Evolutionary conservation across 1,284 basidiomycete species (phyloP).

Genomic region (Melampsora americana): DNA sequence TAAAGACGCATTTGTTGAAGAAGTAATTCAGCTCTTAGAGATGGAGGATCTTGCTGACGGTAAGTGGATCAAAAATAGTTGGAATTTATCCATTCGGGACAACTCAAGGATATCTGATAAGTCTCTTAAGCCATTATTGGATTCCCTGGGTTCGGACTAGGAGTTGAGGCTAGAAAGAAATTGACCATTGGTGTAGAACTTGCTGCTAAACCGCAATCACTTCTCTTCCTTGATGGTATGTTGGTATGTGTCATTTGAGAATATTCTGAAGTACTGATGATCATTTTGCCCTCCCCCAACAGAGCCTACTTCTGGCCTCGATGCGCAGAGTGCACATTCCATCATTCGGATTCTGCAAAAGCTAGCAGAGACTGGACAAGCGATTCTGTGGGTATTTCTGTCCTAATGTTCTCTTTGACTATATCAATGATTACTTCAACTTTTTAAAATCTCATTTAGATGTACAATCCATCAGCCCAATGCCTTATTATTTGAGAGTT

Average conservation of each 20-base stretch:
- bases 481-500: slow-evolving; percentile 61
- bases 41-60: slow-evolving; percentile 59
- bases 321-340: slow-evolving; percentile 82
- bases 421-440: slow-evolving; percentile 60
- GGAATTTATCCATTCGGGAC: neutral
- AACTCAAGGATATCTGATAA: neutral
- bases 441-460: slow-evolving; percentile 53
- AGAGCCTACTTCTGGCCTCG: slow-evolving; percentile 68
- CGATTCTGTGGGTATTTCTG: slow-evolving; percentile 62
- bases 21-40: slow-evolving; percentile 60
- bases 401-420: slow-evolving; percentile 48
- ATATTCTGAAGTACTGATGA: slow-evolving; percentile 48
- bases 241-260: slow-evolving; percentile 26
- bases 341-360: slow-evolving; percentile 74
- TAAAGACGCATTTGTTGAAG: slow-evolving; percentile 60
- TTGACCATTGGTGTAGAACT: slow-evolving; percentile 64
- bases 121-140: slow-evolving; percentile 46
- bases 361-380: slow-evolving; percentile 78
- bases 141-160: slow-evolving; percentile 58
- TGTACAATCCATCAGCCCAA: slow-evolving; percentile 63
- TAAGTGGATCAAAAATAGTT: slow-evolving; percentile 52
- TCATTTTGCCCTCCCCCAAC: slow-evolving; percentile 45
- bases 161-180: slow-evolving; percentile 61
- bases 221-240: slow-evolving; percentile 55
- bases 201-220: slow-evolving; percentile 55